Evolutionary conservation across 1,284 basidiomycete species (phyloP).

Genomic region (Sphagnurus paluster): DNA sequence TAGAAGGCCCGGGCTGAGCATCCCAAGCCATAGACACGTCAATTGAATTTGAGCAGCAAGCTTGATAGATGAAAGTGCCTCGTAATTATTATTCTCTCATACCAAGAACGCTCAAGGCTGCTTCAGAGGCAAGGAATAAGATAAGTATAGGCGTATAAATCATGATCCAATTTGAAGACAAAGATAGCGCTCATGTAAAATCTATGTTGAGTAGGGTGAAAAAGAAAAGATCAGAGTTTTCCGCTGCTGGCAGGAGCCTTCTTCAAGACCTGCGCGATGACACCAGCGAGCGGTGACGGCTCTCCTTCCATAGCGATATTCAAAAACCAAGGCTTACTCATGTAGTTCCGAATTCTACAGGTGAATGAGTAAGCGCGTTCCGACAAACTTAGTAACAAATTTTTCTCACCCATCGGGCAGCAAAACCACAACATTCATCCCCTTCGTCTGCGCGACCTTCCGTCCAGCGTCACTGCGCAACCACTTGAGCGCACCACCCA

Average conservation of each 20-base stretch:
- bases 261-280: constrained; percentile 47
- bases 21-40: too few relatives aligned
- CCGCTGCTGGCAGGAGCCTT: neutral
- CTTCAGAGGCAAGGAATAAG: too few relatives aligned
- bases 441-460: constrained; percentile 65
- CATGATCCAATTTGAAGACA: too few relatives aligned
- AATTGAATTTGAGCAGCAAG: too few relatives aligned
- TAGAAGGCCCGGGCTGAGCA: too few relatives aligned
- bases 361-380: neutral
- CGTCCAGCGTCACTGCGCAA: constrained; percentile 71
- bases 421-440: constrained; percentile 87
- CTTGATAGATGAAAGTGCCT: too few relatives aligned
- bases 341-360: constrained; percentile 88
- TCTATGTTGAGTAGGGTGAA: too few relatives aligned
- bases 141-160: too few relatives aligned
- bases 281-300: constrained; percentile 49
- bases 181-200: too few relatives aligned
- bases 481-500: constrained; percentile 81
- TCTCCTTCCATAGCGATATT: constrained; percentile 59
- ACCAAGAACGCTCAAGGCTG: too few relatives aligned
- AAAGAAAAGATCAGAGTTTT: too few relatives aligned
- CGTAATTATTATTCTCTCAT: too few relatives aligned
- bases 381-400: neutral
- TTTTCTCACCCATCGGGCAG: constrained; percentile 84
- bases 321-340: constrained; percentile 90